Conservation (phyloP, 1,284 basidiomycete species). For the Cerioporus squamosus region DNA sequence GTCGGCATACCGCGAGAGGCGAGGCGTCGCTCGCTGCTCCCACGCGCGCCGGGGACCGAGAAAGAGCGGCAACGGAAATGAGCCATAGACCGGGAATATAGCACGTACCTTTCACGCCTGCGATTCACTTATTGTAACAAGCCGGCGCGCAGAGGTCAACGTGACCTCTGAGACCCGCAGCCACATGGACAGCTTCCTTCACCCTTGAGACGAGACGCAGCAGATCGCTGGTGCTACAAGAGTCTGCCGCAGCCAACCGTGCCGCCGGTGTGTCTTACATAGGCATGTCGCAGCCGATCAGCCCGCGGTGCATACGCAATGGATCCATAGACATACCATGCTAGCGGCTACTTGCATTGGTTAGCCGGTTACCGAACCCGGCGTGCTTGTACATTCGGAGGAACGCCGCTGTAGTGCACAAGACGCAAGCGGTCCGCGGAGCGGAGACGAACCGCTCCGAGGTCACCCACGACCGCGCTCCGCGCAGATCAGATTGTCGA, state of each 20-base stretch:
- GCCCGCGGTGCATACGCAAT: not conserved
- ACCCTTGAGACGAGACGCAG: not conserved
- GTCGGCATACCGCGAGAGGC: not conserved
- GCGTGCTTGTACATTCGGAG: not conserved
- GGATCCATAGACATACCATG: not conserved
- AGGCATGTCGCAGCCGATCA: not conserved
- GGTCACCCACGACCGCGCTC: not conserved
- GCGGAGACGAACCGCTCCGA: conserved; percentile 1
- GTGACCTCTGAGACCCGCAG: no score
- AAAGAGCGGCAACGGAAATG: conserved; percentile 4
- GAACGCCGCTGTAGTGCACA: not conserved
- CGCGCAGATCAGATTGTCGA: no score
- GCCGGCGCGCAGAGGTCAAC: not conserved
- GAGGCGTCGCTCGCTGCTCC: not conserved
- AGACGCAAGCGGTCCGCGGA: not conserved
- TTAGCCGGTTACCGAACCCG: no score
- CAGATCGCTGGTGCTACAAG: not conserved
- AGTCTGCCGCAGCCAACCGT: not conserved
- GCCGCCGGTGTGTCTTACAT: no score
- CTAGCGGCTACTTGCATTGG: no score
- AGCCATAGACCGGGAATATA: not conserved
- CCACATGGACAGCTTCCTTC: not conserved
- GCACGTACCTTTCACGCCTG: conserved; percentile 7
- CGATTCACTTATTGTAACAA: conserved; percentile 1
- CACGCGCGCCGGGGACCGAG: not conserved